Base-by-base conservation (phyloP, 768 basidiomycete genomes). In the Infundibulicybe gibba region DNA sequence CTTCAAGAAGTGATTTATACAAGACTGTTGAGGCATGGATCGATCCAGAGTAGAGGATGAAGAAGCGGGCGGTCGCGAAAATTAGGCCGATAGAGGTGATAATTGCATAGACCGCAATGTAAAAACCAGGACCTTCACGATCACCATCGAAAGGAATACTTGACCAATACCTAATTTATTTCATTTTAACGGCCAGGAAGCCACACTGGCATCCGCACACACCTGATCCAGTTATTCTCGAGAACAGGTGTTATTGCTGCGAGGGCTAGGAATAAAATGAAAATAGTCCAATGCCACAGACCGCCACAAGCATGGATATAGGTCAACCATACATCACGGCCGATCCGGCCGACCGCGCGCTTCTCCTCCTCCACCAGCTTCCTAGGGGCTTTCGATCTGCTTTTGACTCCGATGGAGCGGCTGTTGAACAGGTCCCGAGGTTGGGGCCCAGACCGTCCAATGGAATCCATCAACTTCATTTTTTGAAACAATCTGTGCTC, bases 351-450 rank as follows among this genome's bases (percentile, higher is more conserved):
- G 37, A 81, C 80, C 1, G 84, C 87, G 15, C 88, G 76, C 50
- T 77, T 80, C 61, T 90, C 88, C 56, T 90, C 89, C 55, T 95
- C 92, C 5, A 94, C 70, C 40, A 94, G 75, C 61, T 94, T 94
- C 32, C 90, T 75, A 91, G 87, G 1, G 73, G 58, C 57, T 82
- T 87, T 60, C 74, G 79, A 47, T 65, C 62, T 14, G 57, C 56
- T 31, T 75, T 40, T 71, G 69, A 25, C 25, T 58, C 50, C 17
- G 58, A 34, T 35, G 43, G 43, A 30, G 52, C 49, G 44, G 55
- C 39, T 25, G 62, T 65, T 3, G 74, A 64, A 40, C 66, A 65
- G 12, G 71, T 60, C 34, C 62, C 61, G 10, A 58, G 63, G 25
- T 49, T 44, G 2, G 50, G 45, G 25, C 48, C 48, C 12, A 35